Evolutionary conservation across 495 filamentous ascomycete genomes (phyloP), one percentile per base, ranked within the genome.

Genomic region (Neurospora sp.): DNA sequence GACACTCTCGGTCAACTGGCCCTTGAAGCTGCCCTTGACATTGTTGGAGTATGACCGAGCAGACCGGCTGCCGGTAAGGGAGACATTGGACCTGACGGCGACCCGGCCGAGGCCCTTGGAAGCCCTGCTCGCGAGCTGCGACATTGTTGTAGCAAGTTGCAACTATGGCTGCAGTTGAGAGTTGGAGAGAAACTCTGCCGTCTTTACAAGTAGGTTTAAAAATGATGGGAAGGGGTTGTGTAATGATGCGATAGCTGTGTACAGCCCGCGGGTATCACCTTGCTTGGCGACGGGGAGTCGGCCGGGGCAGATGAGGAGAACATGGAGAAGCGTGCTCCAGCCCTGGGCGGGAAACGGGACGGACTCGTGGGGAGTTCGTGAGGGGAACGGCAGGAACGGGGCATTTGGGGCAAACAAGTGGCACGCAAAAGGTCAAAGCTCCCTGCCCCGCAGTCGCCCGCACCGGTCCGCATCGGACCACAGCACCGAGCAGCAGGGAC

Each of bases 1-100:
- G 40, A 94, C 95, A 76, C 92, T 96, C 77, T 96, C 89, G 73
- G 93, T 94, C 73, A 99, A 84, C 84, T 99, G 96, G 20, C 90
- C 92, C 75, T 92, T 89, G 85, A 99, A 98, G 73, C 59, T 71
- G 71, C 10, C 72, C 66, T 38, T 66, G 54, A 46, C 42, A 72
- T 41, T 54, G 71, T 27, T 72, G 54, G 71, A 71, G 72, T 69
- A 72, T 44, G 31, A 39, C 69, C 46, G 71, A 35, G 69, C 46
- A 72, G 69, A 62, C 35, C 37, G 70, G 44, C n/a, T 62, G 75
- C 54, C 59, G 73, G 27, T 69, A 75, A 38, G 38, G 70, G 54
- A 69, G 66, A 27, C 8, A 18, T 62, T 62, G 23, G 54, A 35
- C 54, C 54, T 27, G 27, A 31, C 54, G 23, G 54, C 54, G 27